These are phyloP conservation scores for Tuctoria greenei DNA, from an alignment of 176 grass and related monocot species.

Conservation along the genomic window DNA sequence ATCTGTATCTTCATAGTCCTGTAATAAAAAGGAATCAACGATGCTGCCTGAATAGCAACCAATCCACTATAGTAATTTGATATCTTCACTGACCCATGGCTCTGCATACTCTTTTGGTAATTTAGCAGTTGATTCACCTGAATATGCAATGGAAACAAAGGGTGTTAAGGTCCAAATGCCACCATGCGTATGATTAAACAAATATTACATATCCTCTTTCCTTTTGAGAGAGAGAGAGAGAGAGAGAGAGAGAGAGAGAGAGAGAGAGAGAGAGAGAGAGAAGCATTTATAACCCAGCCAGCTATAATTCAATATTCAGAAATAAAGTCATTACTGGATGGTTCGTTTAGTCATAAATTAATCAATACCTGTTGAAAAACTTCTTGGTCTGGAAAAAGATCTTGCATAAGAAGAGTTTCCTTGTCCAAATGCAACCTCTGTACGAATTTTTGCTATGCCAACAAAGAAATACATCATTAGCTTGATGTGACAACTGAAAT, in stretches of 20 bases:
- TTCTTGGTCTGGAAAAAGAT: conserved; percentile 31
- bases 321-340: not conserved
- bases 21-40: conserved; percentile 26
- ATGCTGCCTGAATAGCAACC: not conserved
- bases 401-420: conserved; percentile 50
- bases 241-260: no score
- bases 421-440: conserved; percentile 65
- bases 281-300: not conserved
- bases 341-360: conserved; percentile 17
- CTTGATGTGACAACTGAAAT: not conserved
- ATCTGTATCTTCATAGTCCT: conserved; percentile 61
- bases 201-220: not conserved
- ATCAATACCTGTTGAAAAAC: conserved; percentile 27
- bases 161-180: conserved; percentile 5
- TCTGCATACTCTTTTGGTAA: conserved; percentile 51
- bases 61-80: not conserved
- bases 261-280: no score
- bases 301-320: not conserved
- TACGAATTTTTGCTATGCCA: conserved; percentile 28
- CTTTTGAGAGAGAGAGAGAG: not conserved
- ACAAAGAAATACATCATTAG: conserved; percentile 9
- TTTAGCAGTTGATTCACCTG: conserved; percentile 21
- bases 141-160: conserved; percentile 17
- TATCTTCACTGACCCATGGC: conserved; percentile 57
- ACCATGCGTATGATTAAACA: conserved; percentile 15